Evolutionary conservation across 352 stramenopile species (phyloP), one percentile per base, ranked within the genome.

Genomic region (Phytophthora agathidicida): DNA sequence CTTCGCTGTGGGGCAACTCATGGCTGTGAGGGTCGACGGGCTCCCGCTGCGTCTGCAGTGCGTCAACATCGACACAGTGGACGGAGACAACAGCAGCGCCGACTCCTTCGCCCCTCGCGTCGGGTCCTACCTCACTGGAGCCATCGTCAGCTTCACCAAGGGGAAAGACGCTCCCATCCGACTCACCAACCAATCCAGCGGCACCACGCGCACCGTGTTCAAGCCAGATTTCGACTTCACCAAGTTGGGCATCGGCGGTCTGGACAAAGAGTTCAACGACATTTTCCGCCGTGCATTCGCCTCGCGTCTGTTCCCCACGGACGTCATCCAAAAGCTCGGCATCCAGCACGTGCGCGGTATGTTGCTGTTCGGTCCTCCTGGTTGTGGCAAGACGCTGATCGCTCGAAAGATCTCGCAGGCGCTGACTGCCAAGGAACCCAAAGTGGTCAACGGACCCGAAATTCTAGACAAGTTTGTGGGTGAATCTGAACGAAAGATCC

Each of bases 381-480:
- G 90, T 7, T 97, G 91, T 50, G 91, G 91, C 38, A 99, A 99
- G 76, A 99, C 98, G 31, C 80, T 99, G 8, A 99, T 99, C 67
- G 97, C 97, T 11, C 86, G 98, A 11, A 97, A 99, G 80, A 99
- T 99, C 76, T 90, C 80, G 37, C 83, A 95, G 62, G 95, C 97
- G 26, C 78, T 99, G 44, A 99, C 99, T 62, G 94, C 96, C 10
- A 98, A 79, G 28, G 85, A 96, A 62, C 89, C 89, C 7, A 96
- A 99, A 63, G 98, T 99, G 75, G 97, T 99, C 44, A 99, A 99
- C 65, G 98, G 97, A 33, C 98, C 98, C 0, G 97, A 99, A 73
- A 98, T 99, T 65, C 81, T 99, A 7, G 97, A 99, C 83, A 99
- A 99, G 72, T 99, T 97, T 78, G 97, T 99, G 3, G 98, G 98